Conservation (phyloP, 2,329 filamentous ascomycete species). For the Westerdykella ornata region DNA sequence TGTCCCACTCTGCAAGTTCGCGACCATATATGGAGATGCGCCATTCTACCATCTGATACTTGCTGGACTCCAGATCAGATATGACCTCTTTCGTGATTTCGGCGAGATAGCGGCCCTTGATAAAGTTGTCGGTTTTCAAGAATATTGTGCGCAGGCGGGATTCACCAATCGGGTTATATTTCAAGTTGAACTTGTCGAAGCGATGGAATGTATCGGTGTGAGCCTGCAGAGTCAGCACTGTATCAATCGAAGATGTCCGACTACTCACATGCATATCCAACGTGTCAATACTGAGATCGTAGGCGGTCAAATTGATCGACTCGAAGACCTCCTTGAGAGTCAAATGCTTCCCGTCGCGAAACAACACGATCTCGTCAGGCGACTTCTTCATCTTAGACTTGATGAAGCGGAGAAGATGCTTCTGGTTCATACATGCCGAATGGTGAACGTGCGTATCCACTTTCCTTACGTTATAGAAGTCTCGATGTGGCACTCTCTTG, state of each 20-base stretch:
- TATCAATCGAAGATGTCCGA: not conserved
- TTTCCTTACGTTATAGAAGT: conserved; percentile 98
- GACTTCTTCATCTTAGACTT: conserved; percentile 99
- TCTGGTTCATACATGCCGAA: conserved; percentile 99
- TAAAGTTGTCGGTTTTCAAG: conserved; percentile 96
- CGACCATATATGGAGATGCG: conserved; percentile 95
- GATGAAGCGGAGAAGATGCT: conserved; percentile 95
- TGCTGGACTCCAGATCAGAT: conserved; percentile 92
- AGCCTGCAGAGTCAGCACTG: conserved; percentile 48
- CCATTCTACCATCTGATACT: conserved; percentile 99
- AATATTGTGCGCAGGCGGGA: conserved; percentile 96
- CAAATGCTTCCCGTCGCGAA: conserved; percentile 83
- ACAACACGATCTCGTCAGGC: conserved; percentile 87
- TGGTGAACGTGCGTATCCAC: conserved; percentile 99
- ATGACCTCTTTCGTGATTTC: conserved; percentile 99
- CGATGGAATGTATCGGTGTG: conserved; percentile 98
- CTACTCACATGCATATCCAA: conserved; percentile 88
- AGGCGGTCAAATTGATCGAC: conserved; percentile 93
- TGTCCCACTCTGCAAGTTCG: conserved; percentile 92
- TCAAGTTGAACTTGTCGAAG: conserved; percentile 99
- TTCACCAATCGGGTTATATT: conserved; percentile 96
- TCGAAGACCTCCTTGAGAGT: conserved; percentile 92
- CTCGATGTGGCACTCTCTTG: conserved; percentile 93
- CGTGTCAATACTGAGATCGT: conserved; percentile 96
- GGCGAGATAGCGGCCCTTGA: conserved; percentile 88